A percentile compares a stretch with the other conserved stretches of the same genome.
phyloP scores from a whole-genome alignment of 1,284 basidiomycete species.

The Trichosporon coremiiforme region DNA sequence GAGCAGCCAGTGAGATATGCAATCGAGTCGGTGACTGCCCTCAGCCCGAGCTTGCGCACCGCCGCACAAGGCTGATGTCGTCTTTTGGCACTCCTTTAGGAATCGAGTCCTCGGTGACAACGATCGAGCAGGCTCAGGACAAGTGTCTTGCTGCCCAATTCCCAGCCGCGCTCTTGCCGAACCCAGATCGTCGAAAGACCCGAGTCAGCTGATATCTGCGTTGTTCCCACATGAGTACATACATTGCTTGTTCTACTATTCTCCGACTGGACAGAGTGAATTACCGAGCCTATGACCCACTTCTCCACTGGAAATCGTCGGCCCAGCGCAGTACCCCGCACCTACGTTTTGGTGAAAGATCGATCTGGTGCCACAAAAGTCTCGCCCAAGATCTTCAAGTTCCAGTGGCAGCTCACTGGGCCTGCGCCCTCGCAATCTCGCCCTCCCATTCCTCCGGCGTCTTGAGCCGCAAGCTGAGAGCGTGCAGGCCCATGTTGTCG shows the following conservation, averaged over 20 bases:
- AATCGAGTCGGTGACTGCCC: background rate
- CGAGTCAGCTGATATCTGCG: background rate
- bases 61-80: too few relatives aligned
- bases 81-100: background rate
- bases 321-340: background rate
- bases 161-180: too few relatives aligned
- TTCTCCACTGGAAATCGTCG: background rate
- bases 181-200: background rate
- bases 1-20: background rate
- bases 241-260: slow-evolving; percentile 3
- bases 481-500: slow-evolving; percentile 55
- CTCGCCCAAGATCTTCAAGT: too few relatives aligned
- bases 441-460: slow-evolving; percentile 54
- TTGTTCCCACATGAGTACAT: slow-evolving; percentile 1
- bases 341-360: background rate
- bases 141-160: background rate
- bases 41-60: too few relatives aligned
- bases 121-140: background rate
- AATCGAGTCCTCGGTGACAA: background rate
- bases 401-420: background rate
- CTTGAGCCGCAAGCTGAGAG: slow-evolving; percentile 54
- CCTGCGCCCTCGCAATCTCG: slow-evolving; percentile 35
- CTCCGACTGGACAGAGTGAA: background rate
- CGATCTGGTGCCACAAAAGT: too few relatives aligned
- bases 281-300: background rate